phyloP scores from a whole-genome alignment of 768 basidiomycete species.

The Lactarius hatsudake region DNA sequence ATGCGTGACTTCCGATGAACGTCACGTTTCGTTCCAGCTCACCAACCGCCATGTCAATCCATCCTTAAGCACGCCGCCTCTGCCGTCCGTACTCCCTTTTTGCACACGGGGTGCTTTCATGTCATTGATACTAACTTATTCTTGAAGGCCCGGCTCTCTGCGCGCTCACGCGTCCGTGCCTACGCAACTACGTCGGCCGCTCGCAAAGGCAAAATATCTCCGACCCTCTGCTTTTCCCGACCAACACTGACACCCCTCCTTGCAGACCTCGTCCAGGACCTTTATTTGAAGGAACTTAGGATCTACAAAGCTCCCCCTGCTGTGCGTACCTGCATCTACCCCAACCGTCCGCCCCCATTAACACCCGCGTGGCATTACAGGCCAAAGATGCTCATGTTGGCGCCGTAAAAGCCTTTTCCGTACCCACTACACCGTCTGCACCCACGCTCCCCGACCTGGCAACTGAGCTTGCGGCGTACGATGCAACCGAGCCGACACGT shows the following conservation, averaged over 20 bases:
- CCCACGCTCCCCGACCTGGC: conserved; percentile 87
- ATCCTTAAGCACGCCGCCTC: conserved; percentile 61
- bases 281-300: conserved; percentile 89
- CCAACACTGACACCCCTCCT: neutral
- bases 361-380: conserved; percentile 41
- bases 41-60: conserved; percentile 48
- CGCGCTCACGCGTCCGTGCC: conserved; percentile 43
- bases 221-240: conserved; percentile 21
- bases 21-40: neutral
- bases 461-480: conserved; percentile 84
- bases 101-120: conserved; percentile 9
- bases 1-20: neutral
- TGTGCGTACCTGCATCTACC: conserved; percentile 46
- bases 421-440: conserved; percentile 69
- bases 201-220: conserved; percentile 58
- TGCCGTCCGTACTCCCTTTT: conserved; percentile 29
- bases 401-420: conserved; percentile 74
- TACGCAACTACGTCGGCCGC: conserved; percentile 59
- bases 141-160: conserved; percentile 50
- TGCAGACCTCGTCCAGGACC: conserved; percentile 86
- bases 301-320: conserved; percentile 74
- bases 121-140: neutral
- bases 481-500: conserved; percentile 64
- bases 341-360: conserved; percentile 8
- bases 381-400: conserved; percentile 89